Conservation (phyloP, 768 basidiomycete species). For the Porphyrellus cyaneotinctus region DNA sequence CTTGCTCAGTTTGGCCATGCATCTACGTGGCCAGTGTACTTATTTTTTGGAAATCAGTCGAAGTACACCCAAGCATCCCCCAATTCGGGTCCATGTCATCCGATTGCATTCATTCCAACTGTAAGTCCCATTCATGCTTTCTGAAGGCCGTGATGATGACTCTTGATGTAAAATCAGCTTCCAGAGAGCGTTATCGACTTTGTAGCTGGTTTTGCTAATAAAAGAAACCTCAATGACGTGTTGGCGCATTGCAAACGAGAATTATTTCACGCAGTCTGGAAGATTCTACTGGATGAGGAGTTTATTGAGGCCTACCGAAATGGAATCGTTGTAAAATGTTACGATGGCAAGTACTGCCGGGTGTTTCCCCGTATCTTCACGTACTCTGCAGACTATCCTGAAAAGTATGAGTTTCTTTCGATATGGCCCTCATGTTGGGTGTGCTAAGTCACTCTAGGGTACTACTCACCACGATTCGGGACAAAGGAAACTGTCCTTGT, state of each 20-base stretch:
- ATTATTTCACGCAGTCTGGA: background rate
- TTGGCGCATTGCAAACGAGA: background rate
- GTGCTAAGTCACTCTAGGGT: constrained; percentile 10
- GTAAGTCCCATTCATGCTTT: background rate
- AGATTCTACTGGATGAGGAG: constrained; percentile 5
- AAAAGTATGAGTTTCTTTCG: constrained; percentile 26
- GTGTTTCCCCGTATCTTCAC: constrained; percentile 31
- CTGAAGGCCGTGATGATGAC: too few relatives aligned
- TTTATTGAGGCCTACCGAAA: constrained; percentile 22
- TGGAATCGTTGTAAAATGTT: constrained; percentile 23
- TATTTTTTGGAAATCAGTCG: background rate
- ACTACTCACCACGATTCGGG: constrained; percentile 24
- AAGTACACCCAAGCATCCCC: background rate
- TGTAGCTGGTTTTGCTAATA: background rate
- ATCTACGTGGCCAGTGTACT: background rate
- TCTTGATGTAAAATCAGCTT: background rate
- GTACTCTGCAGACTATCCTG: constrained; percentile 36
- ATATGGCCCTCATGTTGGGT: too few relatives aligned
- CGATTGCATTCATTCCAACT: background rate
- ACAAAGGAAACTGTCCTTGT: constrained; percentile 30
- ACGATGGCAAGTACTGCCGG: constrained; percentile 16
- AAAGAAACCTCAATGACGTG: background rate
- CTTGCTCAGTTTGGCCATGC: background rate
- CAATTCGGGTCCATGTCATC: background rate
- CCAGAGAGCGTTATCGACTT: background rate